Evolutionary conservation across 371 early-diverging fungal species (phyloP), one percentile per base, ranked within the genome.

Genomic region (Mycotypha africana): DNA sequence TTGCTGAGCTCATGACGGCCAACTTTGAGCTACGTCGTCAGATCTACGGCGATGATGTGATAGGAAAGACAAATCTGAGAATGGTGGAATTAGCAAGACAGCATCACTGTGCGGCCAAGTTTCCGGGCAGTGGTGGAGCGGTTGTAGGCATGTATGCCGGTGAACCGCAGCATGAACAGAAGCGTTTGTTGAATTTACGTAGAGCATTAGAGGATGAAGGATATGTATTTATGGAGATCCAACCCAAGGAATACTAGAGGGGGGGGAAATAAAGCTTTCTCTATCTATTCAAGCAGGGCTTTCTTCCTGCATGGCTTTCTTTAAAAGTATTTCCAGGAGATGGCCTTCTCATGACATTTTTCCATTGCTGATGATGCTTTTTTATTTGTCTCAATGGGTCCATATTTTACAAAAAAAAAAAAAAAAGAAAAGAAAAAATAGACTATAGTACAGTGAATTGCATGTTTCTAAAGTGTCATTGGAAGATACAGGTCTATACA

Each of bases 51-150:
- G 76, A 78, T 45, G 49, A 54, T 1, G 66, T 67, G 0, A 51
- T 78, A 1, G 78, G 76, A 19, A 51, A 48, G 2, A 41, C 51
- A 10, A 78, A 75, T 56, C 38, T 78, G 20, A 51, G 67, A 25
- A 78, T 78, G 74, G 65, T 78, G 42, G 63, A 74, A 24, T 23
- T 78, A 4, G 70, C 72, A 19, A 56, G 56, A 24, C 42, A 66
- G 11, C 53, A 71, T 43, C 42, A 61, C 1, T 73, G 71, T 41
- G 72, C 59, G 10, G 76, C 76, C 32, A 78, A 78, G 35, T 75
- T 78, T 43, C 58, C 75, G 3, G 78, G 78, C 4, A 70, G 70
- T 21, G 78, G 78, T n/a, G 78, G 78, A 16, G 70, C 76, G 4
- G 42, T 78, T n/a, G 59, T 78, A 4, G 66, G 70, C 30, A 59